Evolutionary conservation across 2,329 filamentous ascomycete genomes (phyloP), one percentile per base, ranked within the genome.

Genomic region (Aureobasidium vineae): DNA sequence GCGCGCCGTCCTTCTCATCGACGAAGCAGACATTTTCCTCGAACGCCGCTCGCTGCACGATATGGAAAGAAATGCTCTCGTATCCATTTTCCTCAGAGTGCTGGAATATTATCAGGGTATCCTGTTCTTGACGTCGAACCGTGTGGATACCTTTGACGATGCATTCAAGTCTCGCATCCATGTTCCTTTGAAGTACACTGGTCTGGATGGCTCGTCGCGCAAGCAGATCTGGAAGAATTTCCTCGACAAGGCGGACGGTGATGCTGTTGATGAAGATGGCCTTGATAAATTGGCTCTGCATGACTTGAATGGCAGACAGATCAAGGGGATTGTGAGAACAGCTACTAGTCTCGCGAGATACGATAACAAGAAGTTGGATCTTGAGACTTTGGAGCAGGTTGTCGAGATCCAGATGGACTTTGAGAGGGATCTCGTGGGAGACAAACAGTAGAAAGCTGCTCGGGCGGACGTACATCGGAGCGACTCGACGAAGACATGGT

Each of bases 41-140:
- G 49, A 64, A 36, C 36, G 49, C 36, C 47, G 49, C 28, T 54
- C 49, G 0, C 38, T 53, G 36, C 47, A 53, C n/a, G 61, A 64
- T n/a, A 64, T 64, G 47, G 63, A 72, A 21, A 53, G 73, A 10
- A 75, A 75, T 33, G 70, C 66, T 5, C 64, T 71, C 13, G 68
- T 72, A 19, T 69, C 64, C 10, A 72, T 78, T 26, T 79, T 79
- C 63, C 72, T 79, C n/a, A 73, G 77, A 19, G 72, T 73, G 21
- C 72, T 79, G 0, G 77, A 79, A 53, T 78, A 78, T 69, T 79
- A 76, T 66, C 43, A 72, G 38, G 78, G 78, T 28, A 73, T 79
- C 19, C 71, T 79, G 21, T 76, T 79, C 66, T 70, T 79, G 8
- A 80, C 77, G 3, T 77, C 75, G 1, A 79, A 79, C 63, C 73